These are phyloP conservation scores for Senna siamea DNA, from an alignment of 306 rosid genomes.

Conservation along the genomic window DNA sequence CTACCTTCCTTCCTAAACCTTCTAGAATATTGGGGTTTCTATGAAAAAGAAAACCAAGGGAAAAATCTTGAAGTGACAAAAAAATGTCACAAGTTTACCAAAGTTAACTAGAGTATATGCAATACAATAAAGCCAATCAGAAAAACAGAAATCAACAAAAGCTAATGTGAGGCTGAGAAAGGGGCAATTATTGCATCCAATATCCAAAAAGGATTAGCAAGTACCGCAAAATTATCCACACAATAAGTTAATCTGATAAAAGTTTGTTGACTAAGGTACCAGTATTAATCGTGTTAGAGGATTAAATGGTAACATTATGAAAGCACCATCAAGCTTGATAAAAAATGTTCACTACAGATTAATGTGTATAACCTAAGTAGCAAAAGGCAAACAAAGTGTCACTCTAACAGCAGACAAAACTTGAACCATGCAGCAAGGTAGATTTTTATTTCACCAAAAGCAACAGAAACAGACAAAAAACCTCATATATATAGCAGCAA, in stretches of 20 bases:
- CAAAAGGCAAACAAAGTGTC: conserved; percentile 11
- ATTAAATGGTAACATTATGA: background rate
- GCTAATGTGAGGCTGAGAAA: background rate
- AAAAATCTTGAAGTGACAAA: background rate
- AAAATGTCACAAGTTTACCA: background rate
- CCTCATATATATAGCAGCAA: background rate
- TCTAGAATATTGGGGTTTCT: too few species aligned
- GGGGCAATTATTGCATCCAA: background rate
- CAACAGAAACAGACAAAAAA: background rate
- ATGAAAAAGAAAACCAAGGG: background rate
- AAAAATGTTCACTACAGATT: background rate
- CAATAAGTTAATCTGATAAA: background rate
- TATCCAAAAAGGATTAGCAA: background rate
- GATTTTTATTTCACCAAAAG: conserved; percentile 11
- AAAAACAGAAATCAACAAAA: background rate
- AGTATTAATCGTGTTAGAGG: background rate
- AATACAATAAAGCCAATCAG: background rate
- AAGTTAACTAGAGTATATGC: background rate
- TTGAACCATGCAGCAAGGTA: conserved; percentile 2
- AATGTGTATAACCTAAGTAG: conserved; percentile 8
- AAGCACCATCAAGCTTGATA: background rate
- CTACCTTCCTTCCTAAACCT: too few species aligned
- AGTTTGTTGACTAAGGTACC: conserved; percentile 16
- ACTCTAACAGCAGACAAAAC: background rate
- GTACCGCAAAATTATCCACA: background rate